Conservation (phyloP, 2,329 filamentous ascomycete genomes). For the Emmonsiellopsis sp. region DNA sequence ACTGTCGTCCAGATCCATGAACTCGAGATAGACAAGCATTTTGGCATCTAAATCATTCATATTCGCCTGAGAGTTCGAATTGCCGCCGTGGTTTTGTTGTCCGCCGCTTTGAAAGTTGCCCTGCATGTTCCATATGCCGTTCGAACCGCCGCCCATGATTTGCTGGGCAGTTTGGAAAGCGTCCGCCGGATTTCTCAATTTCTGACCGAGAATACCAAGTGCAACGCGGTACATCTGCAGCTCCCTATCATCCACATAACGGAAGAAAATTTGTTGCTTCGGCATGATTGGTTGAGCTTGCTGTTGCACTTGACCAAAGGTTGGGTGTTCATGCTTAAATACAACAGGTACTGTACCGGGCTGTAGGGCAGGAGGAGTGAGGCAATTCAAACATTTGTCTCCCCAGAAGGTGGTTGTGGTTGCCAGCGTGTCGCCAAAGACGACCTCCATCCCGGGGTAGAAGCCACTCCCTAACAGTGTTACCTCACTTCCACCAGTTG, state of each 20-base stretch:
- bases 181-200: conserved; percentile 38
- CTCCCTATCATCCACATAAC: conserved; percentile 51
- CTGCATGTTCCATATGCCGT: conserved; percentile 40
- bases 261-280: conserved; percentile 52
- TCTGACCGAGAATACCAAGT: conserved; percentile 38
- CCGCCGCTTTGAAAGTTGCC: conserved; percentile 37
- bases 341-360: conserved; percentile 63
- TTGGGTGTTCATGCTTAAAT: conserved; percentile 50
- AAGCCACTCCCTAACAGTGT: conserved; percentile 76
- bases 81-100: conserved; percentile 36
- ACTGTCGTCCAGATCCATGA: conserved; percentile 70
- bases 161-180: conserved; percentile 41
- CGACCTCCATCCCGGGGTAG: conserved; percentile 68
- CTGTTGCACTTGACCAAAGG: conserved; percentile 37
- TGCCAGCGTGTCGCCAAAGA: conserved; percentile 65
- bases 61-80: conserved; percentile 29
- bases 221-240: conserved; percentile 38
- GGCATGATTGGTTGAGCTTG: conserved; percentile 35
- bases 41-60: conserved; percentile 53
- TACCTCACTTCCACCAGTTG: conserved; percentile 76
- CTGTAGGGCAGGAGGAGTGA: conserved; percentile 61
- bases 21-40: conserved; percentile 65
- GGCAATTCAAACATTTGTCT: conserved; percentile 67
- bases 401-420: conserved; percentile 75
- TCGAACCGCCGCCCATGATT: conserved; percentile 37